Evolutionary conservation across 345 rosid genomes (phyloP).

Genomic region (Camelina neglecta): DNA sequence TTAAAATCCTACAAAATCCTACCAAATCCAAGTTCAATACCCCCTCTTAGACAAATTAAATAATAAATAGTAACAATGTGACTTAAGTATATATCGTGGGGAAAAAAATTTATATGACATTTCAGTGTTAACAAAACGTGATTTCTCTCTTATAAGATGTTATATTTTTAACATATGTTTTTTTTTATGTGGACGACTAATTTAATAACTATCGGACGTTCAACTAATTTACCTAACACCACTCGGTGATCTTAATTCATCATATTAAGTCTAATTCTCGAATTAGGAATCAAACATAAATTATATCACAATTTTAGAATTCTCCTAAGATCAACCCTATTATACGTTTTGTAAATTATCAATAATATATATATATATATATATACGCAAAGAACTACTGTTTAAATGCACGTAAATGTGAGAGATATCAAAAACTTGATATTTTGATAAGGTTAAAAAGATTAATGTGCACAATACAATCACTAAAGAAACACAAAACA

Average conservation of each 20-base stretch:
- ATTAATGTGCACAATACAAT: background rate
- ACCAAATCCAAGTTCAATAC: no score
- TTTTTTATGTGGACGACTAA: background rate
- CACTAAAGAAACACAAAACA: slow-evolving; percentile 16
- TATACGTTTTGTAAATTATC: no score
- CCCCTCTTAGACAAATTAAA: background rate
- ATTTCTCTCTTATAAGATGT: background rate
- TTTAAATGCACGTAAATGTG: background rate
- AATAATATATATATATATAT: background rate
- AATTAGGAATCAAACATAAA: background rate
- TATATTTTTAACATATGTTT: no score
- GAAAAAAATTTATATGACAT: background rate
- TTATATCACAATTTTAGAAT: background rate
- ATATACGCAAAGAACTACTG: background rate
- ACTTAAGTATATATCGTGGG: background rate
- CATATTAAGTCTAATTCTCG: background rate
- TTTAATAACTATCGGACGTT: background rate
- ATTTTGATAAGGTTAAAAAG: no score
- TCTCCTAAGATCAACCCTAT: background rate
- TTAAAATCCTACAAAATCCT: no score
- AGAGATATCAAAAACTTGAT: background rate
- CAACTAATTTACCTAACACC: background rate
- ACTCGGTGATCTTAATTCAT: background rate
- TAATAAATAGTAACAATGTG: background rate
- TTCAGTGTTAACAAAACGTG: background rate